These are phyloP conservation scores for Posidonia australis DNA, from an alignment of 106 monocot genomes.

Conservation along the genomic window DNA sequence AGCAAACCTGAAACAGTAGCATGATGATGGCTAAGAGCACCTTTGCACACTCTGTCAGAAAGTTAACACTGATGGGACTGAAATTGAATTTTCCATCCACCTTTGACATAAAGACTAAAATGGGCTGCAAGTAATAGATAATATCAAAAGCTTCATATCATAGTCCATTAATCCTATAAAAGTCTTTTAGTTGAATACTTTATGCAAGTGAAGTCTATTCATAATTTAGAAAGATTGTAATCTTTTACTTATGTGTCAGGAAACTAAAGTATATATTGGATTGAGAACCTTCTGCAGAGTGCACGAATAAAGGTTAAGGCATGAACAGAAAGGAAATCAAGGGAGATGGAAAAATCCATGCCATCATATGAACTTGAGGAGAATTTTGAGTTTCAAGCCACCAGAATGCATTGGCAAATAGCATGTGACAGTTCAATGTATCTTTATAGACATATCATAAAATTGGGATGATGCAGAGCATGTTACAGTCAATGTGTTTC, in stretches of 20 bases:
- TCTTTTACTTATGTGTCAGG: background rate
- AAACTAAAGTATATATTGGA: background rate
- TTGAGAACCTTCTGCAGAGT: background rate
- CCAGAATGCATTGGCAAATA: background rate
- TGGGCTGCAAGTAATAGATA: constrained; percentile 39
- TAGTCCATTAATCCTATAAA: background rate
- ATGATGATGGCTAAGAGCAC: constrained; percentile 70
- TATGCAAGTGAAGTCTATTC: background rate
- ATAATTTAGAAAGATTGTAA: too few relatives aligned
- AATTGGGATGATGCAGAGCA: too few relatives aligned
- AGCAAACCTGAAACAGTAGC: constrained; percentile 71
- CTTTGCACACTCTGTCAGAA: constrained; percentile 72
- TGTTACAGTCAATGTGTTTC: background rate
- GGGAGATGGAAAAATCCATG: background rate
- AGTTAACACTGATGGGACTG: constrained; percentile 85
- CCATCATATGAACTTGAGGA: too few relatives aligned
- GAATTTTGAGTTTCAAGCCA: too few relatives aligned
- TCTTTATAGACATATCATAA: too few relatives aligned
- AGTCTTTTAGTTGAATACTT: background rate
- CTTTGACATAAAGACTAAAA: constrained; percentile 83
- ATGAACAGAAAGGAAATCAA: background rate
- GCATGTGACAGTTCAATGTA: background rate
- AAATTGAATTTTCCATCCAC: constrained; percentile 83
- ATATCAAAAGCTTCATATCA: background rate
- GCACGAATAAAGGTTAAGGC: background rate